These are phyloP conservation scores for Coffea eugenioides DNA, from an alignment of 257 asterid genomes.

Conservation along the genomic window DNA sequence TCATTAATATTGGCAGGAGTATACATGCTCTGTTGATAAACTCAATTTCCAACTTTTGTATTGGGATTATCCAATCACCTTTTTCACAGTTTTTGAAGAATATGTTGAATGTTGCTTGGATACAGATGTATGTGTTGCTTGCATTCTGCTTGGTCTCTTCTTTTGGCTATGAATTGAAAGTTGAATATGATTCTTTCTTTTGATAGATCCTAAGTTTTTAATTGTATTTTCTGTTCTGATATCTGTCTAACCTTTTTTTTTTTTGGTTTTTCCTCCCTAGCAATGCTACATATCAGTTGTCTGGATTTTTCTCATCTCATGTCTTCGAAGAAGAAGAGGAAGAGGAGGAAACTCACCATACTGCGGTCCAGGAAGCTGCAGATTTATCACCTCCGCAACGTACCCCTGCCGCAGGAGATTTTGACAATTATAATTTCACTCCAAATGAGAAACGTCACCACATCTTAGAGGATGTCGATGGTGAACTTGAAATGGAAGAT, in stretches of 20 bases:
- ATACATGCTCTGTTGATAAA: neutral
- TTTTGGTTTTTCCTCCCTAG: constrained; percentile 17
- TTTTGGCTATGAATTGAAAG: neutral
- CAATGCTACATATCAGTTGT: constrained; percentile 47
- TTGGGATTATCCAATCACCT: neutral
- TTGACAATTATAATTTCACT: constrained; percentile 52
- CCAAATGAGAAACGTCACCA: constrained; percentile 80
- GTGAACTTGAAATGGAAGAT: constrained; percentile 99
- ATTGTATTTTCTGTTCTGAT: neutral
- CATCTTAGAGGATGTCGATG: constrained; percentile 92
- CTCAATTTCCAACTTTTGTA: neutral
- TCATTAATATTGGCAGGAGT: neutral
- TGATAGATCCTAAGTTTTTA: neutral
- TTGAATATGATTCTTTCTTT: neutral
- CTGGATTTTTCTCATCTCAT: constrained; percentile 39
- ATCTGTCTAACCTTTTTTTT: neutral
- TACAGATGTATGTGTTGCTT: neutral
- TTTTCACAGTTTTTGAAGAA: neutral
- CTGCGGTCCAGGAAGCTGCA: constrained; percentile 37
- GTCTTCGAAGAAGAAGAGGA: constrained; percentile 45
- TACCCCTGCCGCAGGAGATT: constrained; percentile 48
- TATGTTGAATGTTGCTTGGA: neutral
- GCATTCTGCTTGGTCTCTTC: neutral
- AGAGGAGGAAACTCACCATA: constrained; percentile 57
- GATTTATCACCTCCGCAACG: constrained; percentile 45